phyloP scores from a whole-genome alignment of 345 rosid species.

The Physaria fendleri region DNA sequence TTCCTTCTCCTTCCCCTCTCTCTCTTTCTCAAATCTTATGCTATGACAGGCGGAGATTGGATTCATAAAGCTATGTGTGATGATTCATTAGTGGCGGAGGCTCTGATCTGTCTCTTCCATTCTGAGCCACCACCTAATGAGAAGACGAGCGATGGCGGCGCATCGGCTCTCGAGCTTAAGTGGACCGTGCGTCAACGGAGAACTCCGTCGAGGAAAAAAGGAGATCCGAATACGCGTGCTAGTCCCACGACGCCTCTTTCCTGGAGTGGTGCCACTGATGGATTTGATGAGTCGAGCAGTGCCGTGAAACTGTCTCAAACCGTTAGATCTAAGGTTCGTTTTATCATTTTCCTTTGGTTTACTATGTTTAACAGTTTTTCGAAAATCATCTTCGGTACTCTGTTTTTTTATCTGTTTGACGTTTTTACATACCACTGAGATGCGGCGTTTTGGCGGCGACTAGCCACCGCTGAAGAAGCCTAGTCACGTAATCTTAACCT shows the following conservation, averaged over 20 bases:
- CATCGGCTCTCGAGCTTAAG: slow-evolving; percentile 35
- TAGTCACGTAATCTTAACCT: slow-evolving; percentile 7
- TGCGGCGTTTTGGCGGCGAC: neutral
- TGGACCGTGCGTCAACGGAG: slow-evolving; percentile 77
- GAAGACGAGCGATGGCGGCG: slow-evolving; percentile 6
- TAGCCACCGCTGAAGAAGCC: slow-evolving; percentile 1
- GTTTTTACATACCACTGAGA: neutral
- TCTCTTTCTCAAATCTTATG: slow-evolving; percentile 4
- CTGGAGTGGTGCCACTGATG: slow-evolving; percentile 75
- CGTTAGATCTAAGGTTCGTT: slow-evolving; percentile 79
- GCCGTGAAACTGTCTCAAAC: slow-evolving; percentile 32
- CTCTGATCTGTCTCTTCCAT: slow-evolving; percentile 49
- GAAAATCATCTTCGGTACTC: slow-evolving; percentile 4
- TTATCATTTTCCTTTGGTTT: neutral
- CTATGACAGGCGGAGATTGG: slow-evolving; percentile 62
- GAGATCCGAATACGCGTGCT: slow-evolving; percentile 36
- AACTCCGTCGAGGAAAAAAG: slow-evolving; percentile 33
- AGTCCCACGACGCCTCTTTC: slow-evolving; percentile 92
- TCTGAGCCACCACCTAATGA: slow-evolving; percentile 17
- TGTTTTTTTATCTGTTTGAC: neutral
- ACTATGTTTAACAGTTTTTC: neutral
- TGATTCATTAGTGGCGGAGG: slow-evolving; percentile 52
- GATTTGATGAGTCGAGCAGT: slow-evolving; percentile 60
- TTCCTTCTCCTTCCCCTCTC: neutral
- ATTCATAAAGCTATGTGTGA: slow-evolving; percentile 47